phyloP scores from a whole-genome alignment of 106 monocot genomes.

The Dactylorhiza incarnata region DNA sequence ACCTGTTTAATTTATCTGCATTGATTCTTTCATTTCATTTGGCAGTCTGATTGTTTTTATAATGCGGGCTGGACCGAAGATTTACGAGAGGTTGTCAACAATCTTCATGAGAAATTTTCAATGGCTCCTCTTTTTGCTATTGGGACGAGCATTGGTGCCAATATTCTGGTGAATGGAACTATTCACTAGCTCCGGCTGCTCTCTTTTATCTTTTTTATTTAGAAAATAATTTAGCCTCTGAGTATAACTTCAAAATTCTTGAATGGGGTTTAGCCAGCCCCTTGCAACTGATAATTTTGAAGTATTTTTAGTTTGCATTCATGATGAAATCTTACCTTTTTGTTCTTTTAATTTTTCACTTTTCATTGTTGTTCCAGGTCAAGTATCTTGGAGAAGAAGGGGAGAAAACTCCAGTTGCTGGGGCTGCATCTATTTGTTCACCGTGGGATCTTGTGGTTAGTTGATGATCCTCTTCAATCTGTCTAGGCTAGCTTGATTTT shows the following conservation, averaged over 20 bases:
- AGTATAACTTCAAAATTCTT: not conserved
- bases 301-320: not conserved
- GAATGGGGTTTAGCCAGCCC: not conserved
- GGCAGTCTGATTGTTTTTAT: conserved; percentile 81
- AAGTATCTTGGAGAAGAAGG: conserved; percentile 98
- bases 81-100: conserved; percentile 57
- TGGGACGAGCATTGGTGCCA: conserved; percentile 93
- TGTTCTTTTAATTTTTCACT: not conserved
- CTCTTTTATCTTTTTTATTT: not conserved
- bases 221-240: not conserved
- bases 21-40: conserved; percentile 9
- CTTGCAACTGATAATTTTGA: not conserved
- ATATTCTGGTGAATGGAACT: conserved; percentile 54
- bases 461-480: conserved; percentile 9
- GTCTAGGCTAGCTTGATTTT: not conserved
- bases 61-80: conserved; percentile 96
- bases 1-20: not conserved
- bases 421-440: conserved; percentile 89
- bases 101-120: conserved; percentile 63
- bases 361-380: conserved; percentile 35
- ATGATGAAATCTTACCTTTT: not conserved
- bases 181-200: not conserved
- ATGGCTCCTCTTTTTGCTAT: conserved; percentile 68
- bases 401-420: conserved; percentile 81
- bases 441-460: conserved; percentile 97